These are phyloP conservation scores for Schizothecium vesticola DNA, from an alignment of 495 filamentous ascomycete genomes.

Conservation along the genomic window DNA sequence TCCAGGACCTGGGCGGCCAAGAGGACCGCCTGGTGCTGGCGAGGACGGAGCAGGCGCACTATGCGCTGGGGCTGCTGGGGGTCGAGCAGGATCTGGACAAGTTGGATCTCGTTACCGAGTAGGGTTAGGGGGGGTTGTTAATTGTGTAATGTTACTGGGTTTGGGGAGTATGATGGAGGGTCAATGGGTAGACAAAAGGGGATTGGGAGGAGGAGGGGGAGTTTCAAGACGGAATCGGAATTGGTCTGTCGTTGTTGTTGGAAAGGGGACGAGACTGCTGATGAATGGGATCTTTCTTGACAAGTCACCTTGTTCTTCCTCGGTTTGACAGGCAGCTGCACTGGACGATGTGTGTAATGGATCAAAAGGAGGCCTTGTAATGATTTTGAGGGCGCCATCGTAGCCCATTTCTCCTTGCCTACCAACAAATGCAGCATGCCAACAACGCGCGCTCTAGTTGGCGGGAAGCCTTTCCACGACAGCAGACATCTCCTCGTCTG, in stretches of 20 bases:
- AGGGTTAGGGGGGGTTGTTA: not conserved
- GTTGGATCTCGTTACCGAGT: conserved; percentile 34
- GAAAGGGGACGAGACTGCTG: not conserved
- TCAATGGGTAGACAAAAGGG: not conserved
- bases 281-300: not conserved
- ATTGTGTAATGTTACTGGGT: not conserved
- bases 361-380: not conserved
- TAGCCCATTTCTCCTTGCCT: not conserved
- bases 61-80: conserved; percentile 48
- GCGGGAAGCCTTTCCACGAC: conserved; percentile 71
- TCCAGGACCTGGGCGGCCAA: conserved; percentile 32
- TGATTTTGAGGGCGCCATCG: not conserved
- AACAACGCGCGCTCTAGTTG: conserved; percentile 32
- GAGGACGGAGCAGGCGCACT: conserved; percentile 46
- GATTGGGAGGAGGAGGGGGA: not conserved
- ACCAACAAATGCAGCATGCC: not conserved
- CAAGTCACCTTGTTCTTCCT: not conserved
- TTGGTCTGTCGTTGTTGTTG: not conserved
- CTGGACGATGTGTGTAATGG: not conserved
- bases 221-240: not conserved
- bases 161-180: conserved; percentile 12
- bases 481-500: conserved; percentile 88
- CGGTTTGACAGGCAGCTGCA: not conserved
- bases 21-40: conserved; percentile 39
- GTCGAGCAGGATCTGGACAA: conserved; percentile 48